A percentile compares a stretch with the other conserved stretches of the same genome.
Evolutionary conservation across 257 asterid species (phyloP).

Genomic region (Linaria vulgaris): DNA sequence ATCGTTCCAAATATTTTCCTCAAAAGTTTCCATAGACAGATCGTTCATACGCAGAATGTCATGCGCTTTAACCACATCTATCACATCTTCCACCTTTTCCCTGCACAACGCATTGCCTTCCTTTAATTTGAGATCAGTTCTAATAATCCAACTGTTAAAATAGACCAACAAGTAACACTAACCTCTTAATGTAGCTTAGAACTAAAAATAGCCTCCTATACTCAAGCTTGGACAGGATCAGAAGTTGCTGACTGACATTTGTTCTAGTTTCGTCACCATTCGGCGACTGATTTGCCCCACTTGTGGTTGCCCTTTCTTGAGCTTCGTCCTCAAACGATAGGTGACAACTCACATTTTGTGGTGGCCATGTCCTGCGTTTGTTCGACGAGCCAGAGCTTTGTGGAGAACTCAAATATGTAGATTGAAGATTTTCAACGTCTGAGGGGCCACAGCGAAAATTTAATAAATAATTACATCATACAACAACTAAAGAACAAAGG

Average conservation of each 20-base stretch:
- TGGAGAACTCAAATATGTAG: conserved; percentile 19
- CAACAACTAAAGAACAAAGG: neutral
- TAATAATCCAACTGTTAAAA: conserved; percentile 2
- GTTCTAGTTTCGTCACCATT: conserved; percentile 15
- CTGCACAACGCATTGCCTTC: conserved; percentile 31
- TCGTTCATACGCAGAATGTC: conserved; percentile 37
- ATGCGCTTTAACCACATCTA: conserved; percentile 41
- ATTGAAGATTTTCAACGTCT: conserved; percentile 35
- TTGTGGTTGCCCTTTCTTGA: conserved; percentile 20
- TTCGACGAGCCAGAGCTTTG: conserved; percentile 18
- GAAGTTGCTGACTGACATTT: conserved; percentile 38
- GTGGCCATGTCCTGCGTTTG: conserved; percentile 15
- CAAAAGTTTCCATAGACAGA: conserved; percentile 53
- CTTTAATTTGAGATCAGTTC: conserved; percentile 7
- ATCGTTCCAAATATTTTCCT: conserved; percentile 49
- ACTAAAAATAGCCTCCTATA: conserved; percentile 62
- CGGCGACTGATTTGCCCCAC: conserved; percentile 10
- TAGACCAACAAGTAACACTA: conserved; percentile 21
- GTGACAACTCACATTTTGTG: conserved; percentile 23
- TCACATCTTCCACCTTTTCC: conserved; percentile 50
- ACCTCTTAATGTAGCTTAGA: conserved; percentile 67
- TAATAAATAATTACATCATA: neutral
- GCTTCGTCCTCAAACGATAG: conserved; percentile 37
- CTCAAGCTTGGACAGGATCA: conserved; percentile 46
- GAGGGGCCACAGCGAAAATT: conserved; percentile 21